Evolutionary conservation across 192 early-diverging fungal genomes (phyloP).

Genomic region (Rhizophagus sp.): DNA sequence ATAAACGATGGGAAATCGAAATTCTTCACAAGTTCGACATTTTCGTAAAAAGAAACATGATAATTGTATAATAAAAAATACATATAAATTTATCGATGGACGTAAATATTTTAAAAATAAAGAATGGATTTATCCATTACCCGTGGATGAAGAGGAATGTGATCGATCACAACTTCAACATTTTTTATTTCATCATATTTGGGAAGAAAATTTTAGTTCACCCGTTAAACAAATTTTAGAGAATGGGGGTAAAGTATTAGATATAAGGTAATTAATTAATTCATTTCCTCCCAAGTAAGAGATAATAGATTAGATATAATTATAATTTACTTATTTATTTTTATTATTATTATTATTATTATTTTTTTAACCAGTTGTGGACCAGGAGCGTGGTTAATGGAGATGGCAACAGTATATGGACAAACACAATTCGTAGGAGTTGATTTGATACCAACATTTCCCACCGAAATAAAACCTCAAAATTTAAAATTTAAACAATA

Average conservation of each 20-base stretch:
- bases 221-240: neutral
- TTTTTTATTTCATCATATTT: conserved; percentile 11
- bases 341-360: no score
- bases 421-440: conserved; percentile 37
- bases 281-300: no score
- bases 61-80: no score
- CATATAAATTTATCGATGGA: neutral
- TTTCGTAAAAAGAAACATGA: no score
- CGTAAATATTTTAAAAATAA: neutral
- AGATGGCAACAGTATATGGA: conserved; percentile 42
- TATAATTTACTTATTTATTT: no score
- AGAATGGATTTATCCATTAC: neutral
- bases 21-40: no score
- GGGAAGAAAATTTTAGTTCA: neutral
- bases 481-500: conserved; percentile 38
- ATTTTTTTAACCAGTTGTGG: neutral
- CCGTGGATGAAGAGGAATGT: neutral
- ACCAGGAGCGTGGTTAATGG: conserved; percentile 13
- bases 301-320: no score
- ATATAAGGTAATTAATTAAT: conserved; percentile 1
- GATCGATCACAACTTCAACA: conserved; percentile 6
- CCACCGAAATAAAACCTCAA: conserved; percentile 36
- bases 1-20: no score
- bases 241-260: neutral
- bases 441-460: conserved; percentile 43